Conservation (phyloP, 2,329 filamentous ascomycete genomes). For the Talaromyces islandicus region DNA sequence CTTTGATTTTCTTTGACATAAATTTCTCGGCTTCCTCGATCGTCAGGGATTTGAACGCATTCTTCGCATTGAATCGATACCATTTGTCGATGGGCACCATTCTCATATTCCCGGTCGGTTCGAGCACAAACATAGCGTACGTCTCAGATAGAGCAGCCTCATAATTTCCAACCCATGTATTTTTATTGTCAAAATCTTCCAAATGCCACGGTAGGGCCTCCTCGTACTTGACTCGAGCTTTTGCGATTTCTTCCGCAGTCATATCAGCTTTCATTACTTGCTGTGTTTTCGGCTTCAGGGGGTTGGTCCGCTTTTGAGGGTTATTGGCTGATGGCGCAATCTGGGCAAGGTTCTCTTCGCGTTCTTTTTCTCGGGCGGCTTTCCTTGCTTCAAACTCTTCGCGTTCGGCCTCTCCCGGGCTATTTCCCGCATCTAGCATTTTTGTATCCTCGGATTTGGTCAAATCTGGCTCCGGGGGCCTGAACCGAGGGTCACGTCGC, state of each 20-base stretch:
- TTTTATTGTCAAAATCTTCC: slow-evolving; percentile 93
- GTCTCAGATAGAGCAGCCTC: slow-evolving; percentile 78
- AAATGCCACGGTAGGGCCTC: slow-evolving; percentile 95
- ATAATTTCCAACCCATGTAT: slow-evolving; percentile 88
- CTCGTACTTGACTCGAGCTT: slow-evolving; percentile 68
- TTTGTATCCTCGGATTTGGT: slow-evolving; percentile 29
- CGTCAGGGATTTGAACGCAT: slow-evolving; percentile 66
- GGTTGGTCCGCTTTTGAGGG: slow-evolving; percentile 62
- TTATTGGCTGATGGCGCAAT: slow-evolving; percentile 76
- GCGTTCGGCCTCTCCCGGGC: slow-evolving; percentile 61
- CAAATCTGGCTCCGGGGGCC: slow-evolving; percentile 47
- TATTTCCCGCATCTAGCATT: slow-evolving; percentile 31
- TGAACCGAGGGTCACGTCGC: slow-evolving; percentile 72
- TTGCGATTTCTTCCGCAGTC: slow-evolving; percentile 64
- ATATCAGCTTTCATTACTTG: slow-evolving; percentile 79
- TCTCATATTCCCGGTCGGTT: slow-evolving; percentile 64
- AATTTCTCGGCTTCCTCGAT: slow-evolving; percentile 80
- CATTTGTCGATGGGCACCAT: slow-evolving; percentile 93
- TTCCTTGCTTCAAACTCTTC: slow-evolving; percentile 54
- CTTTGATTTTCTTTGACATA: slow-evolving; percentile 71
- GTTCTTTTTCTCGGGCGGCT: slow-evolving; percentile 77
- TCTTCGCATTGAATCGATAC: slow-evolving; percentile 60
- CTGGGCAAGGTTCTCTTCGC: slow-evolving; percentile 80
- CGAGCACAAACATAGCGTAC: slow-evolving; percentile 72
- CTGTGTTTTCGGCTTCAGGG: slow-evolving; percentile 71